A percentile compares a stretch with the other conserved stretches of the same genome.
Evolutionary conservation across 2,329 filamentous ascomycete species (phyloP).

Genomic region (Alternaria viburni): DNA sequence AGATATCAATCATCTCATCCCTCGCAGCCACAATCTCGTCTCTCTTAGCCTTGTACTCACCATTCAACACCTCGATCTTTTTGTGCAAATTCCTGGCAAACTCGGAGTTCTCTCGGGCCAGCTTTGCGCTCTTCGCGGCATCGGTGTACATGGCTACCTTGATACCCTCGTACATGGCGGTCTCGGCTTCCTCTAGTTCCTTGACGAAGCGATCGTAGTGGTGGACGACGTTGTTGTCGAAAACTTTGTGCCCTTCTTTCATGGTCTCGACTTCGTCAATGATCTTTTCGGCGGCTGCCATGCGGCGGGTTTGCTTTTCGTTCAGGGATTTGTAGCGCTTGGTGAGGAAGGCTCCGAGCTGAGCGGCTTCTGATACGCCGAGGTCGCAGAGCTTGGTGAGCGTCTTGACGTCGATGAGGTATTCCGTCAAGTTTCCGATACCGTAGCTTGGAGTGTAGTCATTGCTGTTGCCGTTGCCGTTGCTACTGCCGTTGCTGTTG

Average conservation of each 20-base stretch:
- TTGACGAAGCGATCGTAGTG: neutral
- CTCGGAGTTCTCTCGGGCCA: neutral
- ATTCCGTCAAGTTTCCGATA: neutral
- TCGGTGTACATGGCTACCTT: neutral
- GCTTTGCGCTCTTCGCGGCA: neutral
- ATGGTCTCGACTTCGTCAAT: neutral
- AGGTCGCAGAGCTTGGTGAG: neutral
- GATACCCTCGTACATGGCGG: neutral
- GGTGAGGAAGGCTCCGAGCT: neutral
- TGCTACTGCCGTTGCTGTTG: too few species aligned
- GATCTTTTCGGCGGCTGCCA: neutral
- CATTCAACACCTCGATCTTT: neutral
- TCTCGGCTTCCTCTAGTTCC: neutral
- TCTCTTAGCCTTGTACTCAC: neutral
- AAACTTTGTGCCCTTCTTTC: neutral
- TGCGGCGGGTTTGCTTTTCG: neutral
- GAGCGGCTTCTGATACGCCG: neutral
- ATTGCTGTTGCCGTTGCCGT: neutral
- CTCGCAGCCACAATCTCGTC: neutral
- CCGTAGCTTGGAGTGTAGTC: neutral
- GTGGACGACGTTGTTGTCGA: neutral
- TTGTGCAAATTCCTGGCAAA: neutral
- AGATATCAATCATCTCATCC: neutral
- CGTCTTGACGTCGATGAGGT: neutral
- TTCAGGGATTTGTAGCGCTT: neutral